Evolutionary conservation across 345 rosid genomes (phyloP).

Genomic region (Sisymbrium altissimum): DNA sequence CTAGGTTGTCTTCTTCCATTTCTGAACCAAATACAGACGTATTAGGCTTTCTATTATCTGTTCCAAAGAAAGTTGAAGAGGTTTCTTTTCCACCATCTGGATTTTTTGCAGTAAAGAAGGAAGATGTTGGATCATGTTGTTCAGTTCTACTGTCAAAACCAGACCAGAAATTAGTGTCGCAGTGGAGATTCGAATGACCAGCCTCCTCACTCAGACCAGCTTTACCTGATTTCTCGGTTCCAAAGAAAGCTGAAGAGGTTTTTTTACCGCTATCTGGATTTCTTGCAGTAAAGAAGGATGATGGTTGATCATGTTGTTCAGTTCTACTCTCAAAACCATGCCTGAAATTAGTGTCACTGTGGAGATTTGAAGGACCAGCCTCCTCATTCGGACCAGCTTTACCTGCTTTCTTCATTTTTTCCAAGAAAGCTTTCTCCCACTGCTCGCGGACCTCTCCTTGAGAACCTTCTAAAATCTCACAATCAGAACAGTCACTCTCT

Average conservation of each 20-base stretch:
- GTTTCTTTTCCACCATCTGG: slow-evolving; percentile 24
- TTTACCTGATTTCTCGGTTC: slow-evolving; percentile 5
- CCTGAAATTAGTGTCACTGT: slow-evolving; percentile 21
- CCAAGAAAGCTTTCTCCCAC: slow-evolving; percentile 61
- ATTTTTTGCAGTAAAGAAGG: slow-evolving; percentile 26
- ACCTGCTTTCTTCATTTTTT: slow-evolving; percentile 36
- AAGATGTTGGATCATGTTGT: slow-evolving; percentile 25
- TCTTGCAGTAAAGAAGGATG: slow-evolving; percentile 27
- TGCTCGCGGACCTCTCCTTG: slow-evolving; percentile 49
- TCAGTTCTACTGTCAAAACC: slow-evolving; percentile 25
- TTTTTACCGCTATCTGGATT: slow-evolving; percentile 25
- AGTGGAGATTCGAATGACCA: slow-evolving; percentile 9
- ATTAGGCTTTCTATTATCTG: slow-evolving; percentile 21
- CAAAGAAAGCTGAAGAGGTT: slow-evolving; percentile 18
- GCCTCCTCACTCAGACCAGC: slow-evolving; percentile 28
- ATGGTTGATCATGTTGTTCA: slow-evolving; percentile 22
- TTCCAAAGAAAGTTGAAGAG: slow-evolving; percentile 20
- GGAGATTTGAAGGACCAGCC: slow-evolving; percentile 20
- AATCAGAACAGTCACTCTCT: slow-evolving; percentile 60
- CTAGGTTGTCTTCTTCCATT: slow-evolving; percentile 11
- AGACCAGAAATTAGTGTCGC: slow-evolving; percentile 23
- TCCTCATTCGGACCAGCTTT: slow-evolving; percentile 32
- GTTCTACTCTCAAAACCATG: slow-evolving; percentile 24
- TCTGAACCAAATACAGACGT: slow-evolving; percentile 17
- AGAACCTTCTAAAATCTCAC: slow-evolving; percentile 67